Evolutionary conservation across 805 yeast species (phyloP).

Genomic region (Priceomyces haplophilus): DNA sequence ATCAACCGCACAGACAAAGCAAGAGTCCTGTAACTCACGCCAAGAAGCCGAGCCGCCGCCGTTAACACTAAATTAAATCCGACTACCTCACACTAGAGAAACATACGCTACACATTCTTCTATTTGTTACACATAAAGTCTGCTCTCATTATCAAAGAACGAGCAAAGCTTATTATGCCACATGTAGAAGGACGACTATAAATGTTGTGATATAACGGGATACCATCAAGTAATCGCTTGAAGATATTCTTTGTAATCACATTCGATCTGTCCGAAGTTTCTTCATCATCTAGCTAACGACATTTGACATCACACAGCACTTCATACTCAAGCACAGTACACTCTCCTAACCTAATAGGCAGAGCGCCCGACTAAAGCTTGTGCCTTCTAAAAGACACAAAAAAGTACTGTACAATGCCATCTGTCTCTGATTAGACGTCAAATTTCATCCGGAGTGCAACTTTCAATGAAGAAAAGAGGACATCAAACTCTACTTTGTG

Average conservation of each 20-base stretch:
- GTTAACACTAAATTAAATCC: too few species aligned
- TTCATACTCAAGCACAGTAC: slow-evolving; percentile 14
- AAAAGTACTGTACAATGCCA: slow-evolving; percentile 2
- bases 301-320: slow-evolving; percentile 12
- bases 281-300: slow-evolving; percentile 26
- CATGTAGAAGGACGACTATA: neutral
- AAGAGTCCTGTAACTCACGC: too few species aligned
- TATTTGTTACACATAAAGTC: too few species aligned
- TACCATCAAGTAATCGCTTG: slow-evolving; percentile 33
- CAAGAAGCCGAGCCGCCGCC: too few species aligned
- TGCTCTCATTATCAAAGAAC: too few species aligned
- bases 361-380: slow-evolving; percentile 21
- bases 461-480: slow-evolving; percentile 29
- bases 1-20: neutral
- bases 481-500: slow-evolving; percentile 2
- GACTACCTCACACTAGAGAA: too few species aligned
- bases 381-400: slow-evolving; percentile 19
- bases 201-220: slow-evolving; percentile 48
- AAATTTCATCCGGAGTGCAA: slow-evolving; percentile 35
- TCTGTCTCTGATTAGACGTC: slow-evolving; percentile 23
- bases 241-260: slow-evolving; percentile 42
- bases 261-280: slow-evolving; percentile 35
- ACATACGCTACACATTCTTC: too few species aligned
- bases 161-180: too few species aligned
- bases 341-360: slow-evolving; percentile 43